Conservation (phyloP, 1,284 basidiomycete genomes). For the Ceratorhiza oryzae-sativae region DNA sequence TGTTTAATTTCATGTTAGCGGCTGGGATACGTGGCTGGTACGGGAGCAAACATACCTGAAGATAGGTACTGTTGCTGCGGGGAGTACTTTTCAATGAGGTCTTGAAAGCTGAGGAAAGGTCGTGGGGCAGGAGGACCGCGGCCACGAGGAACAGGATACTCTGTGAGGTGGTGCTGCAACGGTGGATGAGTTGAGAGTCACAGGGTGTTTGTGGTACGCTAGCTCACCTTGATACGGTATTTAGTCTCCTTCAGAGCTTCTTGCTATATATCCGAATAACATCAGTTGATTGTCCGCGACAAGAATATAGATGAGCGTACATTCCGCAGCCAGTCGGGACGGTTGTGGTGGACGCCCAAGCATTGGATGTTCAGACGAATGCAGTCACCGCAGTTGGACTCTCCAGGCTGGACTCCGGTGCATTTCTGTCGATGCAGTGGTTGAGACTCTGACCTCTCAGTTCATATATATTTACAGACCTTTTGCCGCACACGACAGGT, state of each 20-base stretch:
- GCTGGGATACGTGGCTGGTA: neutral
- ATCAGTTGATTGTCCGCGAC: neutral
- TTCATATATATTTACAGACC: neutral
- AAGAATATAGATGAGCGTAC: neutral
- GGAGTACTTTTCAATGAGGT: constrained; percentile 27
- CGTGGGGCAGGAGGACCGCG: constrained; percentile 23
- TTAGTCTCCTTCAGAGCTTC: constrained; percentile 37
- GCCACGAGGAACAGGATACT: constrained; percentile 35
- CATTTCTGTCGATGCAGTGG: constrained; percentile 11
- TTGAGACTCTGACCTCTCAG: neutral
- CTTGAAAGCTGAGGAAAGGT: constrained; percentile 21
- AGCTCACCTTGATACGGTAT: constrained; percentile 34
- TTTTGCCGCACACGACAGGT: constrained; percentile 37
- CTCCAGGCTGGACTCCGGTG: neutral
- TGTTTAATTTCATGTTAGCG: constrained; percentile 1
- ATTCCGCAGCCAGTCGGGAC: constrained; percentile 36
- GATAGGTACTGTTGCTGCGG: neutral
- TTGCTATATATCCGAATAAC: neutral
- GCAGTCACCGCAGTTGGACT: constrained; percentile 19
- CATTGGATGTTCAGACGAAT: constrained; percentile 34
- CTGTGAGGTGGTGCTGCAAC: constrained; percentile 31
- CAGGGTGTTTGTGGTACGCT: neutral
- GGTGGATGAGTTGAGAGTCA: neutral
- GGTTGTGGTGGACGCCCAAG: constrained; percentile 35
- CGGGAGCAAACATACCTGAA: neutral